Evolutionary conservation across 1,284 basidiomycete species (phyloP), one percentile per base, ranked within the genome.

Genomic region (Tetrapyrgos nigripes): DNA sequence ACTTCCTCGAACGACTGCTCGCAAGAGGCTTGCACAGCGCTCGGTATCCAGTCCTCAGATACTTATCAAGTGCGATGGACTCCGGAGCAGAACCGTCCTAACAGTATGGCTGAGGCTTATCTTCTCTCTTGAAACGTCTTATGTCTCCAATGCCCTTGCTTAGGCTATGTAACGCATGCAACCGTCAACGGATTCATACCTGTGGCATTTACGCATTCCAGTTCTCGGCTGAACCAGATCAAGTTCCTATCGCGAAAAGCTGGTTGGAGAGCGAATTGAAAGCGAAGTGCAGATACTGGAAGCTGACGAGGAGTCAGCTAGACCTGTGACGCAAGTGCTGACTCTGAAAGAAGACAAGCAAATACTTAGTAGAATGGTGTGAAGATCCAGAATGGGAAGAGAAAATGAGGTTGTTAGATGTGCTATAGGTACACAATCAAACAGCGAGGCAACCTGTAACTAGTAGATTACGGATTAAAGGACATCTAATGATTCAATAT

Each of bases 51-150:
- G 79, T 89, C 1, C 70, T 89, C 58, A 77, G 90, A 57, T 93
- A n/a, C n/a, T n/a, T n/a, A 93, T 66, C 77, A 82, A 61, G 86
- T 93, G 54, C 76, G 82, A 43, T 89, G 89, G 88, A 82, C 83
- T 0, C 88, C 88, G 0, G 85, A 88, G 68, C 80, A 86, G 58
- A 61, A 74, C 56, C 78, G 84, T 14, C 73, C 79, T 2, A 70
- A 80, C 62, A 89, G 88, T 86, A 65, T n/a, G n/a, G n/a, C n/a
- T n/a, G n/a, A n/a, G n/a, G n/a, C n/a, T n/a, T n/a, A n/a, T n/a
- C n/a, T n/a, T n/a, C n/a, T n/a, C n/a, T n/a, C n/a, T n/a, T n/a
- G n/a, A n/a, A n/a, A n/a, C n/a, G n/a, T n/a, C n/a, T n/a, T n/a
- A n/a, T n/a, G n/a, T n/a, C n/a, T n/a, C 57, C 60, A 44, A 44